phyloP scores from a whole-genome alignment of 2,329 filamentous ascomycete species.

The Curvularia spicifera region DNA sequence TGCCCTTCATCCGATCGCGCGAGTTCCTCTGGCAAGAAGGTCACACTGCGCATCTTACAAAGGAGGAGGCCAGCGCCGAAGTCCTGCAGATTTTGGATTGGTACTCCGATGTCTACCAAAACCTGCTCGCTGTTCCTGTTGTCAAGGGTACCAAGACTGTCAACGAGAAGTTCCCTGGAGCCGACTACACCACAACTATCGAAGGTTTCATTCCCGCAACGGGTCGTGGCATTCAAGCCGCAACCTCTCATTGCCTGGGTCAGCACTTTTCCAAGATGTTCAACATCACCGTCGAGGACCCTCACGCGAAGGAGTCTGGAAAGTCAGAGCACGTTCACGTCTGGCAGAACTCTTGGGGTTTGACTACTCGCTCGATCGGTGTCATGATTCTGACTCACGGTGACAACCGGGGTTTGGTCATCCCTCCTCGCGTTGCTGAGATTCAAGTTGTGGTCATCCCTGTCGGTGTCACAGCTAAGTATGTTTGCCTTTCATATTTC shows the following conservation, averaged over 20 bases:
- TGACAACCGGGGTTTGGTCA: constrained; percentile 92
- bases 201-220: constrained; percentile 97
- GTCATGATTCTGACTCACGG: constrained; percentile 99
- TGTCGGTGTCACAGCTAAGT: constrained; percentile 91
- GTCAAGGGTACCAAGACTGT: constrained; percentile 94
- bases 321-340: constrained; percentile 77
- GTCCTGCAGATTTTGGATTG: constrained; percentile 92
- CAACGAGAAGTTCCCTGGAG: constrained; percentile 97
- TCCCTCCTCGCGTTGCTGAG: constrained; percentile 89
- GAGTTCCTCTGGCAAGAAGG: constrained; percentile 99
- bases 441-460: constrained; percentile 87
- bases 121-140: constrained; percentile 92
- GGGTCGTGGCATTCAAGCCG: constrained; percentile 94
- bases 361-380: constrained; percentile 95
- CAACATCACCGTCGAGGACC: constrained; percentile 95
- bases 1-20: constrained; percentile 80
- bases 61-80: constrained; percentile 80
- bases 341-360: constrained; percentile 99
- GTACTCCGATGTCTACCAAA: constrained; percentile 90
- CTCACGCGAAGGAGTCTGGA: constrained; percentile 67
- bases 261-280: constrained; percentile 99
- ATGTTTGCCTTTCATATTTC: constrained; percentile 48
- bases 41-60: constrained; percentile 88
- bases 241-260: constrained; percentile 90
- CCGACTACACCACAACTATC: constrained; percentile 94